Evolutionary conservation across 352 stramenopile species (phyloP), one percentile per base, ranked within the genome.

Genomic region (Elongisporangium prolatum): DNA sequence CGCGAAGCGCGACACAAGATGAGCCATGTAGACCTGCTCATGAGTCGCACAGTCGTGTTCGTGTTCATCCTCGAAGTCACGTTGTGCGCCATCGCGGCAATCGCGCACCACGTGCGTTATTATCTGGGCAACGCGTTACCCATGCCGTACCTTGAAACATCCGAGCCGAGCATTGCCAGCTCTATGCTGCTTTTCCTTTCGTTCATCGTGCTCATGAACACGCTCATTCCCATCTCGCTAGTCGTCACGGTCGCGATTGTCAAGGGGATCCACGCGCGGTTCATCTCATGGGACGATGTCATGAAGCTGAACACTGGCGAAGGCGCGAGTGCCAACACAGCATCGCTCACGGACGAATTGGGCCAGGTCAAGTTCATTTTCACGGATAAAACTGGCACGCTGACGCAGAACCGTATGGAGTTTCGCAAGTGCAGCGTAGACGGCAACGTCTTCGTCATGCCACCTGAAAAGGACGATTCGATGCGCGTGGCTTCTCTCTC

Each of bases 341-440:
- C 88, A 7, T 91, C 84, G n/a, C 75, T 98, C 7, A 97, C 86
- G 1, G 92, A 98, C 51, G 91, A 97, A 54, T 74, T 98, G 0
- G 93, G 93, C 0, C 92, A 98, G 69, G 82, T 98, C 21, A 86
- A 85, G 55, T 95, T 93, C 52, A 85, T 98, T 62, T 97, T 98
- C 64, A 98, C 77, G 0, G 94, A 98, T 68, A 98, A 98, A 65
- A 98, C 94, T 3, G 95, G 95, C 7, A 98, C 95, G 22, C 64
- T 98, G 49, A 98, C 95, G 16, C 77, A 92, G 56, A 98, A 98
- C 64, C 77, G 90, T 48, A 98, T 98, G 95, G 84, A 93, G 51
- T 98, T 99, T 63, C 96, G 97, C 40, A 91, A 95, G 56, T 98
- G 92, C 63, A 97, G 86, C 60, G 89, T 98, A 14, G 86, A 89